phyloP scores from a whole-genome alignment of 2,329 filamentous ascomycete species.

The Fusarium sp. region DNA sequence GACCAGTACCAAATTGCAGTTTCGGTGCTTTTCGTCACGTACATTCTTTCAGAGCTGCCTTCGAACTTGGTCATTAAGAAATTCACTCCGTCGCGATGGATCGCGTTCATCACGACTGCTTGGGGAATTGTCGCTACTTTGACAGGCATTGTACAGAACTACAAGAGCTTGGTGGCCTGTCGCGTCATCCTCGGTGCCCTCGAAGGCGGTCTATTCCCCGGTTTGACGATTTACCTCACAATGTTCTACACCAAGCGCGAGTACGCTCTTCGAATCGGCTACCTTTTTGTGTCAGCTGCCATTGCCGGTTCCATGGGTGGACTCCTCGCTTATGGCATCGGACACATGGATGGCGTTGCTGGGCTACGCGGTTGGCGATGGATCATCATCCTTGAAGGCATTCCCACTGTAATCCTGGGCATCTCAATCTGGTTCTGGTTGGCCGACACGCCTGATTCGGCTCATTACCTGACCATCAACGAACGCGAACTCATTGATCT shows the following conservation, averaged over 20 bases:
- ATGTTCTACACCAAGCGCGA: constrained; percentile 45
- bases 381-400: constrained; percentile 68
- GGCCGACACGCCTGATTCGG: constrained; percentile 55
- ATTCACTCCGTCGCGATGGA: constrained; percentile 50
- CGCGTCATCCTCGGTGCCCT: constrained; percentile 59
- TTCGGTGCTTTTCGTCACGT: constrained; percentile 50
- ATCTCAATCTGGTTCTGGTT: constrained; percentile 46
- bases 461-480: constrained; percentile 65
- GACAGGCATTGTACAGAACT: constrained; percentile 57
- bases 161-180: constrained; percentile 50
- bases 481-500: constrained; percentile 57
- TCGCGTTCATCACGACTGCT: constrained; percentile 36
- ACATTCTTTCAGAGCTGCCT: constrained; percentile 55
- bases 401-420: constrained; percentile 51
- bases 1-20: constrained; percentile 66
- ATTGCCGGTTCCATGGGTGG: constrained; percentile 44
- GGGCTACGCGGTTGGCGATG: constrained; percentile 59
- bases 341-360: constrained; percentile 47
- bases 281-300: constrained; percentile 43
- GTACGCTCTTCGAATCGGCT: constrained; percentile 41
- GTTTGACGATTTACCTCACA: constrained; percentile 45
- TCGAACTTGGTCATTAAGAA: constrained; percentile 57
- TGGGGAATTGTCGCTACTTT: constrained; percentile 62
- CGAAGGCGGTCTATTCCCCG: constrained; percentile 61
- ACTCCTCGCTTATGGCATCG: constrained; percentile 47